These are phyloP conservation scores for Psidium guajava DNA, from an alignment of 345 rosid genomes.

Conservation along the genomic window DNA sequence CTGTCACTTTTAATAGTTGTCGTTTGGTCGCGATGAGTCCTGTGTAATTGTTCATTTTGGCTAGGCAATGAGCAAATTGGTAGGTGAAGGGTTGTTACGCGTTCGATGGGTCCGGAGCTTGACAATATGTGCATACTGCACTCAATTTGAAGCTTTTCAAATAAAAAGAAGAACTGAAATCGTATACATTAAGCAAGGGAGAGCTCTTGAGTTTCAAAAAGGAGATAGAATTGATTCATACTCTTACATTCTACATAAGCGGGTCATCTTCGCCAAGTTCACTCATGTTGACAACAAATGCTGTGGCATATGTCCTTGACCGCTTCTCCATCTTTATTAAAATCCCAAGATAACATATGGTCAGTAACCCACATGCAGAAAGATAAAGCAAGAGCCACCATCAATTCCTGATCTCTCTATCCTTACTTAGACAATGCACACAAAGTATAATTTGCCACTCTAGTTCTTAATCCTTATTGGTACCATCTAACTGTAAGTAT, in stretches of 20 bases:
- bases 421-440: not conserved
- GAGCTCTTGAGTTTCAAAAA: not conserved
- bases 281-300: conserved; percentile 54
- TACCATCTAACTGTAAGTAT: not conserved
- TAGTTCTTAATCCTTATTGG: not conserved
- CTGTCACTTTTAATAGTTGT: too few species aligned
- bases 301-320: conserved; percentile 29
- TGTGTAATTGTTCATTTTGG: too few species aligned
- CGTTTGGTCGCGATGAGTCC: too few species aligned
- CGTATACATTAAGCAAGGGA: not conserved
- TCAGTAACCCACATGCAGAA: not conserved
- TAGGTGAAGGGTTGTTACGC: too few species aligned
- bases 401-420: not conserved
- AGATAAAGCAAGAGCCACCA: not conserved
- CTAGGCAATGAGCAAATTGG: too few species aligned
- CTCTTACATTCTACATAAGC: conserved; percentile 51
- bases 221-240: not conserved
- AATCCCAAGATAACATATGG: not conserved
- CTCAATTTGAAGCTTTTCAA: not conserved
- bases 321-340: conserved; percentile 52
- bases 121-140: not conserved
- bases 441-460: not conserved
- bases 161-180: not conserved
- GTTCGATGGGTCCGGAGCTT: too few species aligned
- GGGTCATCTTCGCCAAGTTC: conserved; percentile 56